A percentile compares a stretch with the other conserved stretches of the same genome.
phyloP scores from a whole-genome alignment of 345 rosid genomes.

The Jatropha curcas region DNA sequence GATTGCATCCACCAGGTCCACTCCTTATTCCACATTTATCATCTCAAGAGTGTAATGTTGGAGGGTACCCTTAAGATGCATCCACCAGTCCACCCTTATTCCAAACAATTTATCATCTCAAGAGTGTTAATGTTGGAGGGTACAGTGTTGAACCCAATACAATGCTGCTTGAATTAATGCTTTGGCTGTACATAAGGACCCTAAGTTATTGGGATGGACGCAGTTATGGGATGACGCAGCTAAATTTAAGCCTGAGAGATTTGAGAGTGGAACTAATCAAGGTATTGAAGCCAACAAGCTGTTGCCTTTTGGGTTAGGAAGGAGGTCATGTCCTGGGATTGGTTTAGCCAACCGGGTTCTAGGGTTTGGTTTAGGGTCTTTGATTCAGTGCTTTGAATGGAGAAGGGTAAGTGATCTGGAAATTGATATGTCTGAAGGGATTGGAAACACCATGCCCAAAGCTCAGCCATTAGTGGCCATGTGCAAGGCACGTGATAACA shows the following conservation, averaged over 20 bases:
- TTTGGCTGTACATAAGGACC: not conserved
- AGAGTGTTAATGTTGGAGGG: too few species aligned
- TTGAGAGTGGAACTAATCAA: not conserved
- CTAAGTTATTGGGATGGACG: too few species aligned
- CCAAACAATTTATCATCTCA: too few species aligned
- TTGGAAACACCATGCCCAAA: not conserved
- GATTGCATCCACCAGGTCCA: not conserved
- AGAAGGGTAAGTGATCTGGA: not conserved
- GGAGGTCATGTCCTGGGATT: not conserved
- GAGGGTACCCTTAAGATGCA: too few species aligned
- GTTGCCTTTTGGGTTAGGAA: not conserved
- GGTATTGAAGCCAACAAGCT: not conserved
- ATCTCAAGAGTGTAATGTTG: not conserved
- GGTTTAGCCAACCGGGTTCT: not conserved
- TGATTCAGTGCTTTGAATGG: slow-evolving; percentile 11
- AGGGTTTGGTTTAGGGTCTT: not conserved
- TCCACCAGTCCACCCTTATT: too few species aligned
- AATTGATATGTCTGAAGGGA: slow-evolving; percentile 7
- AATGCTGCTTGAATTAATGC: not conserved
- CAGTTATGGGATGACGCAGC: not conserved
- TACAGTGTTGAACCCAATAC: not conserved
- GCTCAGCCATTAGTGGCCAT: too few species aligned
- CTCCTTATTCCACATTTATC: not conserved
- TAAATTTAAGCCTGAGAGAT: not conserved
- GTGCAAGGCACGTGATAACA: too few species aligned